These are phyloP conservation scores for Syzygium oleosum DNA, from an alignment of 345 rosid species.

Conservation along the genomic window DNA sequence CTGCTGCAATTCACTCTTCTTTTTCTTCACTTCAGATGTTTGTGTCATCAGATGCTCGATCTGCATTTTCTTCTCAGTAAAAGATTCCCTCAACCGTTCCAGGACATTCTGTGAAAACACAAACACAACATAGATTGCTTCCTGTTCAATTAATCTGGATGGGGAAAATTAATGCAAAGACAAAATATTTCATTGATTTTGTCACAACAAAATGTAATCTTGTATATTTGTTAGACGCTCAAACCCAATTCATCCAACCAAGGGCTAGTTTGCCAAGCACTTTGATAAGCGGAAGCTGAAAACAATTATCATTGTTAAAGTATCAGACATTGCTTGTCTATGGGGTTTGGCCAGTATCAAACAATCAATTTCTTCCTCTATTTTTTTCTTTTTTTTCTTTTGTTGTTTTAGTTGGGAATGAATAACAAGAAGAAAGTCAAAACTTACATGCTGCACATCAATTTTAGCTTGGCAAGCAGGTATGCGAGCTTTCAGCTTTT, in stretches of 20 bases:
- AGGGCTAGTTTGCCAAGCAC: not conserved
- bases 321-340: not conserved
- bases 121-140: not conserved
- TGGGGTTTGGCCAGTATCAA: not conserved
- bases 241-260: not conserved
- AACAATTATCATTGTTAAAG: not conserved
- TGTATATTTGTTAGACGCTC: not conserved
- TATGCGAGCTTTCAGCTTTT: conserved; percentile 64
- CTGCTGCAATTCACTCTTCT: conserved; percentile 50
- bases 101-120: conserved; percentile 31
- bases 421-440: conserved; percentile 3
- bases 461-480: conserved; percentile 92
- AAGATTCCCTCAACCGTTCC: conserved; percentile 42
- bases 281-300: not conserved
- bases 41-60: conserved; percentile 55
- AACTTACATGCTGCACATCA: conserved; percentile 61
- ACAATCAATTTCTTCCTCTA: not conserved
- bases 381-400: not conserved
- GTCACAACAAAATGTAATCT: not conserved
- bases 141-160: not conserved
- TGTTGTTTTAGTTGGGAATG: not conserved
- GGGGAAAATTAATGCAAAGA: not conserved
- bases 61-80: conserved; percentile 65
- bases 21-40: conserved; percentile 63
- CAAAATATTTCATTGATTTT: not conserved